These are phyloP conservation scores for Pyrenophora seminiperda DNA, from an alignment of 2,329 filamentous ascomycete genomes.

Conservation along the genomic window DNA sequence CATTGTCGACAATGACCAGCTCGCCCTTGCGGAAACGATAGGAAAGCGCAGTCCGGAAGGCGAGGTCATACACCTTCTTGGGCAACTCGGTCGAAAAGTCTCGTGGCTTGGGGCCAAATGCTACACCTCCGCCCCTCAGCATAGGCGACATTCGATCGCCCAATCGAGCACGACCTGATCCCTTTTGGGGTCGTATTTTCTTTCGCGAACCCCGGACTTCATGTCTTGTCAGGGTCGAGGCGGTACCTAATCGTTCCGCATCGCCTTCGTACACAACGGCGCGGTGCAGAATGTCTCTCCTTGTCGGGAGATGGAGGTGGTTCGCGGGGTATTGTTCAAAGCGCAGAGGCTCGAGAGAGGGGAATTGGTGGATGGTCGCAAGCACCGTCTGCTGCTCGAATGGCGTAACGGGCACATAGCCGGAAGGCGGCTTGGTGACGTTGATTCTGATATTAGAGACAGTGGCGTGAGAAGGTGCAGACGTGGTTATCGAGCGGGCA, in stretches of 20 bases:
- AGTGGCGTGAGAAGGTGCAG: constrained; percentile 63
- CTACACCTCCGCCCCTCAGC: constrained; percentile 81
- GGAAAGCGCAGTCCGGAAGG: constrained; percentile 91
- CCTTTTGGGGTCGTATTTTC: constrained; percentile 88
- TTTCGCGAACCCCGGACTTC: constrained; percentile 82
- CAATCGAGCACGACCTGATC: constrained; percentile 76
- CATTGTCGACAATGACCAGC: constrained; percentile 81
- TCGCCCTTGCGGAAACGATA: constrained; percentile 89
- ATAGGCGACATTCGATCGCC: constrained; percentile 84
- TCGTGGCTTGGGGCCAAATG: constrained; percentile 86
- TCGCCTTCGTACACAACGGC: constrained; percentile 94
- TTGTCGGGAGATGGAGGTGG: constrained; percentile 84
- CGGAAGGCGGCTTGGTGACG: constrained; percentile 44
- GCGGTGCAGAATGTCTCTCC: constrained; percentile 88
- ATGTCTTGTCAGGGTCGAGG: constrained; percentile 60
- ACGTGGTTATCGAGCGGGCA: constrained; percentile 45
- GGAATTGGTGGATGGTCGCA: constrained; percentile 88
- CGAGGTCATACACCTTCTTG: constrained; percentile 90
- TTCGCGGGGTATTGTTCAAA: constrained; percentile 79
- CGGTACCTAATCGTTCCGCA: constrained; percentile 77
- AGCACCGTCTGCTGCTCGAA: constrained; percentile 62
- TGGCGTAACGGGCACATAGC: constrained; percentile 42
- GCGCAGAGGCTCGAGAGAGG: constrained; percentile 79
- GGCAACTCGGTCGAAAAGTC: constrained; percentile 86
- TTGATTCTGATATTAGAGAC: constrained; percentile 50